Evolutionary conservation across 2,329 filamentous ascomycete genomes (phyloP), one percentile per base, ranked within the genome.

Genomic region (Bisporella sp.): DNA sequence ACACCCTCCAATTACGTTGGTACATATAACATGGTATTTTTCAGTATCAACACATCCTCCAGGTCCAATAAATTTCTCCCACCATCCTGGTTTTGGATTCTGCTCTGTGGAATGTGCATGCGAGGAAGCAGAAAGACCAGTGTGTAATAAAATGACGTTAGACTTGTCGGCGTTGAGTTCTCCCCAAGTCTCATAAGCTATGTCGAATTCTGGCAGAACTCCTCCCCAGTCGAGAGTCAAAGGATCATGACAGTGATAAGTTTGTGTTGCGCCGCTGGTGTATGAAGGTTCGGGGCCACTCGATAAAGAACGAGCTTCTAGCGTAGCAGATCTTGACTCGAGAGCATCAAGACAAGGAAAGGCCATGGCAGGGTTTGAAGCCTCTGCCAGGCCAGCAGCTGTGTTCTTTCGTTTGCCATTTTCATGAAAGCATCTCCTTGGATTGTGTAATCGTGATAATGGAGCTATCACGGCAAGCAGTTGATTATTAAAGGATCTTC

Each of bases 41-140:
- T 92, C 73, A 1, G 93, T 99, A 67, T 99, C 89, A 7, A 99
- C 71, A 8, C 89, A 87, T 21, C 78, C 78, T 1, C 87, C 89
- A 0, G 91, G 87, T 0, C 93, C 93, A 63, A 99, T 97, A 67
- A 99, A 99, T 68, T 87, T 92, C 70, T 99, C 93, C 93, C 93
- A 99, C 93, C 93, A 99, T 4, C 93, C 93, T 0, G 90, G 86
- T 66, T 91, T 87, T 0, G 88, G 79, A 67, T 99, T 99, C 7
- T 76, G 73, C 47, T 80, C 76, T n/a, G 92, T 97, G 51, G 90
- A 96, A 64, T 91, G 91, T 2, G 93, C 93, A 70, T 99, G 93
- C 51, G 91, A 97, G 5, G 91, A 96, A n/a, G 93, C 93, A 1
- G 91, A 96, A 5, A 99, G 77, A 6, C 93, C 93, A 0, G 93